Evolutionary conservation across 345 rosid species (phyloP).

Genomic region (Eucalyptus sp.): DNA sequence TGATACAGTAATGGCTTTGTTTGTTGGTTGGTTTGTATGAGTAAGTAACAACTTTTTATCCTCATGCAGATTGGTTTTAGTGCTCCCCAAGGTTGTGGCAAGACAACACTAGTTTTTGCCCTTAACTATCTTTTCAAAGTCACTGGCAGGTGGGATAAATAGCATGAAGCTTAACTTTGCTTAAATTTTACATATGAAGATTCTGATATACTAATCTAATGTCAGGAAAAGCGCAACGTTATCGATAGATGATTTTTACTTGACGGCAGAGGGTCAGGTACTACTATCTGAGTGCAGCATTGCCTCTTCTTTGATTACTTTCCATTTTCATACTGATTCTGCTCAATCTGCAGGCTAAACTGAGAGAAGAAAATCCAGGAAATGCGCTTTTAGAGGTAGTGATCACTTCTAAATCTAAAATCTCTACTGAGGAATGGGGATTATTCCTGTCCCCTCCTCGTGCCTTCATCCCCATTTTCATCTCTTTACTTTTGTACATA

Average conservation of each 20-base stretch:
- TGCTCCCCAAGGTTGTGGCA: constrained; percentile 99
- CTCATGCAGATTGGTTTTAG: constrained; percentile 81
- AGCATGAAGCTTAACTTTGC: neutral
- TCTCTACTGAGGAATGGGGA: neutral
- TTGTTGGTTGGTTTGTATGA: neutral
- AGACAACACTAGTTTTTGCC: constrained; percentile 95
- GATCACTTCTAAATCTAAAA: neutral
- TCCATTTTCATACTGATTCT: neutral
- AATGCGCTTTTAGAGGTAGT: constrained; percentile 78
- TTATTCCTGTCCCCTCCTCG: neutral
- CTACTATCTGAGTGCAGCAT: neutral
- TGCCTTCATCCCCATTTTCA: neutral
- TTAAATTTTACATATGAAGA: neutral
- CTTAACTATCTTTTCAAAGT: constrained; percentile 71
- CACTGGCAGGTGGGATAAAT: constrained; percentile 52
- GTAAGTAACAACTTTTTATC: neutral
- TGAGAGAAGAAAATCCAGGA: constrained; percentile 66
- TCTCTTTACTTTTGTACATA: constrained; percentile 3
- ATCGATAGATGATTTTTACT: constrained; percentile 92
- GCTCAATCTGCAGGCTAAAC: constrained; percentile 40
- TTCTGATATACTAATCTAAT: neutral
- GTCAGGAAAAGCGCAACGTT: constrained; percentile 75
- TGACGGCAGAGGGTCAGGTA: constrained; percentile 87
- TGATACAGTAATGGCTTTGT: neutral
- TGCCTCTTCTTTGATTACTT: neutral